Evolutionary conservation across 1,284 basidiomycete genomes (phyloP).

Genomic region (Schizophyllum amplum): DNA sequence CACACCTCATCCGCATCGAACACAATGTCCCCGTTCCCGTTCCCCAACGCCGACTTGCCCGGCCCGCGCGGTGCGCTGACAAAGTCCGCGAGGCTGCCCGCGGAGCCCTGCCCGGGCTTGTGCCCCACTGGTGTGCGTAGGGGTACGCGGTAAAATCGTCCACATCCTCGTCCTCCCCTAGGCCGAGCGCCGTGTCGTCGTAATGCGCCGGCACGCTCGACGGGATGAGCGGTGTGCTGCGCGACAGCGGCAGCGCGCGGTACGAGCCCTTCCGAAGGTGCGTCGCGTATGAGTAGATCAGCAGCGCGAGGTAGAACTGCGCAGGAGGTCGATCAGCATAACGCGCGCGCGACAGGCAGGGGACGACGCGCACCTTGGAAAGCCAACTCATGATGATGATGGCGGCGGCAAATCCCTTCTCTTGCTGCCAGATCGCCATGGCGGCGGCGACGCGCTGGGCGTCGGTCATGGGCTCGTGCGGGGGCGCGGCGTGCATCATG

Average conservation of each 20-base stretch:
- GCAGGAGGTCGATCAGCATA: conserved; percentile 2
- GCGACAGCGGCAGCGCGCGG: conserved; percentile 67
- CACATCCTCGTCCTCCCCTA: conserved; percentile 48
- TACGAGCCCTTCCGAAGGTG: conserved; percentile 93
- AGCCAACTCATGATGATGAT: conserved; percentile 84
- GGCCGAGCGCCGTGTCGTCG: conserved; percentile 31
- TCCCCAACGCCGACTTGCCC: not conserved
- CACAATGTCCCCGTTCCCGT: conserved; percentile 1
- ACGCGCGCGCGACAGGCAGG: conserved; percentile 2
- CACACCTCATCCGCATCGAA: not conserved
- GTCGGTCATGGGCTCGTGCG: conserved; percentile 47
- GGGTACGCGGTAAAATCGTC: conserved; percentile 59
- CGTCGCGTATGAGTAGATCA: conserved; percentile 90
- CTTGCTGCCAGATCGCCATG: conserved; percentile 79
- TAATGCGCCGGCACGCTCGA: conserved; percentile 23
- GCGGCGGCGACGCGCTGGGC: conserved; percentile 65
- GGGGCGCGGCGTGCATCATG: conserved; percentile 56
- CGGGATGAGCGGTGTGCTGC: conserved; percentile 27
- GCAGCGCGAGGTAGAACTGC: conserved; percentile 86
- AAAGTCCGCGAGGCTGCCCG: conserved; percentile 50
- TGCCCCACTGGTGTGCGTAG: conserved; percentile 29
- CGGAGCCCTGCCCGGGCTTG: conserved; percentile 21
- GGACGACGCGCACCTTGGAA: conserved; percentile 62
- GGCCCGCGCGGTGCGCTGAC: conserved; percentile 26
- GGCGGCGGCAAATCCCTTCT: conserved; percentile 74